Evolutionary conservation across 805 yeast species (phyloP).

Genomic region (Starmerella tilneyi): DNA sequence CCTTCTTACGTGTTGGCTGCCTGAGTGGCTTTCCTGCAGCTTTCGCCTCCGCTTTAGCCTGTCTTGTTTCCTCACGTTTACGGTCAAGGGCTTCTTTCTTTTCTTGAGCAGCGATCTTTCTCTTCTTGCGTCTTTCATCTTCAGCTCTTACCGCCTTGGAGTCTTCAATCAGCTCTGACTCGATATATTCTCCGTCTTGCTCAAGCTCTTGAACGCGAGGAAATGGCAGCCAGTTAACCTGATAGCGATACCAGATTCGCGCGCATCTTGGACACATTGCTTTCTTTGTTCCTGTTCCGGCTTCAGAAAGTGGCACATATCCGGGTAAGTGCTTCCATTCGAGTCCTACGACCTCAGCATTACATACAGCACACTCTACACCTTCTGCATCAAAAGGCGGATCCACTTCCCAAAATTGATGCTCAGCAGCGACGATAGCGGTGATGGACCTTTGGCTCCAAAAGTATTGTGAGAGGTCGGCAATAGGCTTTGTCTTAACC

Average conservation of each 20-base stretch:
- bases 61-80: slow-evolving; percentile 9
- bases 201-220: slow-evolving; percentile 40
- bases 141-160: slow-evolving; percentile 28
- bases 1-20: slow-evolving; percentile 5
- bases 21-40: slow-evolving; percentile 1
- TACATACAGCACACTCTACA: slow-evolving; percentile 57
- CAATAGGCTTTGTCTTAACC: slow-evolving; percentile 61
- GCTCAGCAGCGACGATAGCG: not conserved
- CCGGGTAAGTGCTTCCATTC: slow-evolving; percentile 72
- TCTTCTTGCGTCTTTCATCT: slow-evolving; percentile 23
- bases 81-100: slow-evolving; percentile 19
- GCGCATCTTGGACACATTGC: slow-evolving; percentile 86
- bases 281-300: slow-evolving; percentile 34
- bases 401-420: slow-evolving; percentile 49
- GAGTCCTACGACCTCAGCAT: slow-evolving; percentile 38
- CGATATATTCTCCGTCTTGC: slow-evolving; percentile 40
- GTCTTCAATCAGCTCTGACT: slow-evolving; percentile 53
- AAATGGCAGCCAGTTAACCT: slow-evolving; percentile 77
- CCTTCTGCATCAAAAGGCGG: slow-evolving; percentile 37
- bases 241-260: slow-evolving; percentile 81
- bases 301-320: slow-evolving; percentile 31
- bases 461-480: slow-evolving; percentile 76
- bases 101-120: slow-evolving; percentile 13
- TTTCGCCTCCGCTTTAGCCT: slow-evolving; percentile 10
- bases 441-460: slow-evolving; percentile 43